Conservation (phyloP, 345 rosid genomes). For the Clarkia xantiana region DNA sequence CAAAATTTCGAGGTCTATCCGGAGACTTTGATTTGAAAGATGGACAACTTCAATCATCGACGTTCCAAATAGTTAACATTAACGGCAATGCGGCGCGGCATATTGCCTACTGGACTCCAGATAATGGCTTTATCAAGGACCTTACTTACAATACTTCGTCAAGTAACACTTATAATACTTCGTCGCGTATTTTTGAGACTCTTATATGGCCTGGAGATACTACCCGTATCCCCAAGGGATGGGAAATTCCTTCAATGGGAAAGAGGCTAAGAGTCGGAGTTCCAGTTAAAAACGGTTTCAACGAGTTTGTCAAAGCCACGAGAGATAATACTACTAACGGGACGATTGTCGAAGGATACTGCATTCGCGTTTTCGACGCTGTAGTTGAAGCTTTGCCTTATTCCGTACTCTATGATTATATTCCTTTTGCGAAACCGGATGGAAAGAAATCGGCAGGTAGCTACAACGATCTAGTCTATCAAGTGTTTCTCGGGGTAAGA, state of each 20-base stretch:
- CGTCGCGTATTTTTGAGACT: no score
- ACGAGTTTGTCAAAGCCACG: constrained; percentile 7
- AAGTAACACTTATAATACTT: background rate
- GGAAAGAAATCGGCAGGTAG: constrained; percentile 4
- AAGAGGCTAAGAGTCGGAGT: constrained; percentile 1
- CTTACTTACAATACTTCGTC: background rate
- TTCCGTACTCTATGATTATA: constrained; percentile 1
- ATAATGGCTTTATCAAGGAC: no score
- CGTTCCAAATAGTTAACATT: no score
- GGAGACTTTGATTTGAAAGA: no score
- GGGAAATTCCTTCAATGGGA: background rate
- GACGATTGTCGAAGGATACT: constrained; percentile 8
- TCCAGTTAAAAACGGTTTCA: constrained; percentile 7
- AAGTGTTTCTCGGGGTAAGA: constrained; percentile 4
- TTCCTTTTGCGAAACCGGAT: constrained; percentile 4
- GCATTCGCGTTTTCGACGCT: constrained; percentile 7
- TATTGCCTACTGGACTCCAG: no score
- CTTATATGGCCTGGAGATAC: constrained; percentile 15
- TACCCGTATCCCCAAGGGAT: constrained; percentile 7
- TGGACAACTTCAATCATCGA: no score
- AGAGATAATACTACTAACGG: background rate
- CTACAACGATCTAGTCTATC: constrained; percentile 1
- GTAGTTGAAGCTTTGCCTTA: constrained; percentile 6
- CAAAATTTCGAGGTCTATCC: no score
- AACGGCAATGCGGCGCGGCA: no score